Conservation (phyloP, 73 alveolate species). For the Paramecium tetraurelia region DNA sequence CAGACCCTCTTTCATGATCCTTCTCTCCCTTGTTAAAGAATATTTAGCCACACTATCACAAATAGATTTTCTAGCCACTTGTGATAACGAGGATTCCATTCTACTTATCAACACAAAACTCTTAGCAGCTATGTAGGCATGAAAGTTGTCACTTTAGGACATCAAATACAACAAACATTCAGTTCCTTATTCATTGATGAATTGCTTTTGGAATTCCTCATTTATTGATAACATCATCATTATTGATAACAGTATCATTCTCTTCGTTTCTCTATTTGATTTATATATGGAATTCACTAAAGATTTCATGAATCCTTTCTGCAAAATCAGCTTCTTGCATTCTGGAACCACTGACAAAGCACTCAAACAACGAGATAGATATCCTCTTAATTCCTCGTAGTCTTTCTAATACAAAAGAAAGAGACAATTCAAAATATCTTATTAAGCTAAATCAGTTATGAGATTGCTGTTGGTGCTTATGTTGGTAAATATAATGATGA, state of each 20-base stretch:
- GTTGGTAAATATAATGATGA: constrained; percentile 53
- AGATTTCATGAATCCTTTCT: constrained; percentile 47
- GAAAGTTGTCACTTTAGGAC: constrained; percentile 45
- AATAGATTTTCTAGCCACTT: constrained; percentile 47
- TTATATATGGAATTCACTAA: constrained; percentile 45
- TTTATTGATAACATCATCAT: constrained; percentile 58
- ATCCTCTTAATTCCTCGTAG: constrained; percentile 55
- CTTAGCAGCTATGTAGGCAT: constrained; percentile 57
- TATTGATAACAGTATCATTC: constrained; percentile 53
- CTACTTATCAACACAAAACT: constrained; percentile 54
- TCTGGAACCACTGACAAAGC: constrained; percentile 52
- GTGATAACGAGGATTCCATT: constrained; percentile 40
- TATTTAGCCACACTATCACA: constrained; percentile 42
- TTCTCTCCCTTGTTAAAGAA: constrained; percentile 47
- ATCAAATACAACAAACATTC: constrained; percentile 50
- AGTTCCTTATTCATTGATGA: constrained; percentile 44
- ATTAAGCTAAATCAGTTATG: constrained; percentile 16
- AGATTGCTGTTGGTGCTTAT: constrained; percentile 45
- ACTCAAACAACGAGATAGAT: constrained; percentile 47
- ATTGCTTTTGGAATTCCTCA: constrained; percentile 49
- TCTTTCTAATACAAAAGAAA: not conserved
- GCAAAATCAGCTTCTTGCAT: constrained; percentile 34
- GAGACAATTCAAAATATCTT: not conserved
- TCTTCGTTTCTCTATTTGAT: constrained; percentile 55
- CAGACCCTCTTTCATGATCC: constrained; percentile 59